Conservation (phyloP, 2,329 filamentous ascomycete genomes). For the Cladosporium sp. region DNA sequence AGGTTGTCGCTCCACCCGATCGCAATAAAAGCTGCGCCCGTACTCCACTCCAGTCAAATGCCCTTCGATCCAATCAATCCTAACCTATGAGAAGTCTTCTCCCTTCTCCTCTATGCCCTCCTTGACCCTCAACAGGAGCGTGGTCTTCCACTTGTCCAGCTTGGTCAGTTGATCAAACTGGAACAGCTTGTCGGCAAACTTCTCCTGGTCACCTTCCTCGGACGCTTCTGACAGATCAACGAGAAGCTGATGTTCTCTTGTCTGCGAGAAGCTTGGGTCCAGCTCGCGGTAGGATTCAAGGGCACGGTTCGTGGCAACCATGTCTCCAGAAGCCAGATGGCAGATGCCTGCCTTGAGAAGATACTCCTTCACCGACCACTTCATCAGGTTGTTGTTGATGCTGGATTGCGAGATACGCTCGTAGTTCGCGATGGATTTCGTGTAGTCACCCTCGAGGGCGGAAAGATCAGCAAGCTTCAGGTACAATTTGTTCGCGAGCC, state of each 20-base stretch:
- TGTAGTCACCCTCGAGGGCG: slow-evolving; percentile 78
- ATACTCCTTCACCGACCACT: slow-evolving; percentile 93
- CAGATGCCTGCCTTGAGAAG: slow-evolving; percentile 92
- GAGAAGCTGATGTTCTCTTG: slow-evolving; percentile 78
- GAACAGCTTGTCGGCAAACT: slow-evolving; percentile 81
- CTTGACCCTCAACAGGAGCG: slow-evolving; percentile 77
- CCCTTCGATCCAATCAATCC: not conserved
- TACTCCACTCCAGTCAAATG: no score
- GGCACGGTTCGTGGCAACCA: slow-evolving; percentile 73
- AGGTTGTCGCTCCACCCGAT: slow-evolving; percentile 7
- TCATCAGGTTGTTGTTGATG: slow-evolving; percentile 88
- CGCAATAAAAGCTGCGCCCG: slow-evolving; percentile 2
- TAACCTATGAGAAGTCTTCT: slow-evolving; percentile 60
- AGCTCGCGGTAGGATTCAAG: slow-evolving; percentile 77
- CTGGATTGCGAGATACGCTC: slow-evolving; percentile 74
- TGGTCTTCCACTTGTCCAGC: slow-evolving; percentile 96
- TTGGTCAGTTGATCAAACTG: slow-evolving; percentile 90
- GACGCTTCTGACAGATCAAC: slow-evolving; percentile 71
- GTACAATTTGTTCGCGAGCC: slow-evolving; percentile 87
- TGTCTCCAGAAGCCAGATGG: slow-evolving; percentile 71
- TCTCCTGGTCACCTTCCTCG: slow-evolving; percentile 73
- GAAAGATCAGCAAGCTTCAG: slow-evolving; percentile 88
- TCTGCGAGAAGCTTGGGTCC: slow-evolving; percentile 70
- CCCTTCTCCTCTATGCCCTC: slow-evolving; percentile 68
- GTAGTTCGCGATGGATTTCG: slow-evolving; percentile 74